Evolutionary conservation across 768 basidiomycete genomes (phyloP).

Genomic region (Amanita pseudoporphyria): DNA sequence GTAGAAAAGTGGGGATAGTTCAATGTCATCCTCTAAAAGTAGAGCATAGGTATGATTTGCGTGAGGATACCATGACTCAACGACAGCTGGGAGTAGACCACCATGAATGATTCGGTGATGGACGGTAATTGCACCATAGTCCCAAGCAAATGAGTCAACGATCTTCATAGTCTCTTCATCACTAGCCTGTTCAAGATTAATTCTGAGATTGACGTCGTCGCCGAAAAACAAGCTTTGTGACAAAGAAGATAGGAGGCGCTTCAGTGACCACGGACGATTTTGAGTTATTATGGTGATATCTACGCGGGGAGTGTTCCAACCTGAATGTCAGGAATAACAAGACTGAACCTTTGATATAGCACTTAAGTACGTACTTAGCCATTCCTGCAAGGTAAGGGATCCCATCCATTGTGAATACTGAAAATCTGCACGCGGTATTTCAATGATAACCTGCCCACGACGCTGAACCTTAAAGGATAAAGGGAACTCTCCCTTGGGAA

Average conservation of each 20-base stretch:
- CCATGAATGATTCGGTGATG: slow-evolving; percentile 73
- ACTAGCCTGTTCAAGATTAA: slow-evolving; percentile 72
- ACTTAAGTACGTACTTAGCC: slow-evolving; percentile 34
- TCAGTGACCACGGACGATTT: slow-evolving; percentile 61
- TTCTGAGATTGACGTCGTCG: slow-evolving; percentile 49
- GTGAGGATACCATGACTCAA: slow-evolving; percentile 84
- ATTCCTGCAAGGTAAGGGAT: slow-evolving; percentile 44
- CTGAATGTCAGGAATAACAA: slow-evolving; percentile 28
- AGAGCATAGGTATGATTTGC: slow-evolving; percentile 68
- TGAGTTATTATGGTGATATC: slow-evolving; percentile 74
- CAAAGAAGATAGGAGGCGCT: slow-evolving; percentile 57
- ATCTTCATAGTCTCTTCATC: slow-evolving; percentile 50
- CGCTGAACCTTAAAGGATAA: slow-evolving; percentile 12
- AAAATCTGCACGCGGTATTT: slow-evolving; percentile 40
- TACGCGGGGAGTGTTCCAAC: slow-evolving; percentile 63
- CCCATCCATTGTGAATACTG: slow-evolving; percentile 52
- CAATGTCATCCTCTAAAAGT: slow-evolving; percentile 80
- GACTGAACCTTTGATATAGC: slow-evolving; percentile 10
- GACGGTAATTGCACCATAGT: slow-evolving; percentile 44
- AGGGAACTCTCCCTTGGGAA: slow-evolving; percentile 5
- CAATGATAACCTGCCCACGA: slow-evolving; percentile 23
- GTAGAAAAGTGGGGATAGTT: slow-evolving; percentile 77
- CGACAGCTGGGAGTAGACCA: slow-evolving; percentile 73
- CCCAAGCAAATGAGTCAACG: slow-evolving; percentile 46
- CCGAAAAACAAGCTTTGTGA: slow-evolving; percentile 53